Conservation (phyloP, 345 rosid species). For the Boechera retrofracta region DNA sequence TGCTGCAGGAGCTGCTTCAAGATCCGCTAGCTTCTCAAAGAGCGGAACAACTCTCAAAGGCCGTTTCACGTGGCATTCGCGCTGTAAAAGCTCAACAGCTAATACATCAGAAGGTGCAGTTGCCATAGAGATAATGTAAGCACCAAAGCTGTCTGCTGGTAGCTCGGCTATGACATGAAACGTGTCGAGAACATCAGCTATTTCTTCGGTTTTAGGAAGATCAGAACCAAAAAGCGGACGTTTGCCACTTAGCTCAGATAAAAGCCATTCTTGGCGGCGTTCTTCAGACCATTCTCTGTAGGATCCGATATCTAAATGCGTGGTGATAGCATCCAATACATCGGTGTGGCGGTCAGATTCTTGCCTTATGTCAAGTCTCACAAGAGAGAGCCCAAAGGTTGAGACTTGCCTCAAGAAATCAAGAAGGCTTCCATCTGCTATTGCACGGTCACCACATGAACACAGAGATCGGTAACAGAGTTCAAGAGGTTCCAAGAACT, state of each 20-base stretch:
- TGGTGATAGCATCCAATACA: slow-evolving; percentile 89
- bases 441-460: slow-evolving; percentile 85
- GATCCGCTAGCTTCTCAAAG: slow-evolving; percentile 97
- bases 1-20: slow-evolving; percentile 98
- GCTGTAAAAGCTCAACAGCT: slow-evolving; percentile 94
- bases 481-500: slow-evolving; percentile 99
- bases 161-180: slow-evolving; percentile 85
- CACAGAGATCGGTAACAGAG: slow-evolving; percentile 93
- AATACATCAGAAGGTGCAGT: slow-evolving; percentile 93
- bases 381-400: slow-evolving; percentile 94
- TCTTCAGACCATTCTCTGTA: slow-evolving; percentile 95
- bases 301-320: slow-evolving; percentile 83
- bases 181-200: slow-evolving; percentile 88
- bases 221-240: slow-evolving; percentile 96
- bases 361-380: slow-evolving; percentile 93
- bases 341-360: slow-evolving; percentile 98
- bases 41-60: slow-evolving; percentile 97
- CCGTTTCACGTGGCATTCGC: slow-evolving; percentile 85
- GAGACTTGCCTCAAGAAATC: slow-evolving; percentile 98
- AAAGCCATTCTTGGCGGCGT: slow-evolving; percentile 85
- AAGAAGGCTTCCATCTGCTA: slow-evolving; percentile 99
- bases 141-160: slow-evolving; percentile 85
- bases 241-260: slow-evolving; percentile 88
- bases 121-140: slow-evolving; percentile 97
- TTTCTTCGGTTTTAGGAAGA: slow-evolving; percentile 94